Evolutionary conservation across 208 protist species (phyloP).

Genomic region (Acanthamoeba castellanii): DNA sequence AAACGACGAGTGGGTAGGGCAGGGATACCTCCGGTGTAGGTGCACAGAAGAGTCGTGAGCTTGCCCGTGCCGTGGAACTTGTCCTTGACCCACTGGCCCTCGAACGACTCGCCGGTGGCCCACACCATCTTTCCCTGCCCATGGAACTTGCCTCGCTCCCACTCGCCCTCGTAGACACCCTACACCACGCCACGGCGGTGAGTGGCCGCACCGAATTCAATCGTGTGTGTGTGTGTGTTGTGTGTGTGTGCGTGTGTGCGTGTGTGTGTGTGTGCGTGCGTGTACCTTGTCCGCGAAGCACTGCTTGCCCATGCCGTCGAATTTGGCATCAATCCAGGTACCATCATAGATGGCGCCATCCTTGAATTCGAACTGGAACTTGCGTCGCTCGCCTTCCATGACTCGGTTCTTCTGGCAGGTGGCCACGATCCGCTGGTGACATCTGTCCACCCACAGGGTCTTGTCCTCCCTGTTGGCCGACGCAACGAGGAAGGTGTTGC

Average conservation of each 20-base stretch:
- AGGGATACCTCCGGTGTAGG: neutral
- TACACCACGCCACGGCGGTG: no score
- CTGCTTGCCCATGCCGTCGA: neutral
- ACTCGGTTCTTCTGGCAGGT: neutral
- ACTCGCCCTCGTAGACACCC: slow-evolving; percentile 61
- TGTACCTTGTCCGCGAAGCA: neutral
- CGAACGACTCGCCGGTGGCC: neutral
- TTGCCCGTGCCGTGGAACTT: slow-evolving; percentile 16
- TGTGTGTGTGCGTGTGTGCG: no score
- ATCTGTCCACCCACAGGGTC: slow-evolving; percentile 37
- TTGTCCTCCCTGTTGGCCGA: slow-evolving; percentile 37
- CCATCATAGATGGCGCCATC: slow-evolving; percentile 27
- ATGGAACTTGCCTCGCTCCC: slow-evolving; percentile 51
- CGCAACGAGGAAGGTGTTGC: slow-evolving; percentile 3
- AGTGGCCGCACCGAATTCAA: no score
- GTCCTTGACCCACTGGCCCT: slow-evolving; percentile 31
- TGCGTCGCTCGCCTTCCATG: neutral
- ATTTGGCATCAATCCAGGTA: slow-evolving; percentile 19
- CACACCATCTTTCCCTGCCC: slow-evolving; percentile 39
- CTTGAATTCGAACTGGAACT: slow-evolving; percentile 33
- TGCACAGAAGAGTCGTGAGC: neutral
- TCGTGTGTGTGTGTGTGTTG: no score
- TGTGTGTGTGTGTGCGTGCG: no score
- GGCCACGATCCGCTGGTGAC: slow-evolving; percentile 25
- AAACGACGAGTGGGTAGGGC: no score